phyloP scores from a whole-genome alignment of 495 filamentous ascomycete genomes.

The Penicillium roqueforti region DNA sequence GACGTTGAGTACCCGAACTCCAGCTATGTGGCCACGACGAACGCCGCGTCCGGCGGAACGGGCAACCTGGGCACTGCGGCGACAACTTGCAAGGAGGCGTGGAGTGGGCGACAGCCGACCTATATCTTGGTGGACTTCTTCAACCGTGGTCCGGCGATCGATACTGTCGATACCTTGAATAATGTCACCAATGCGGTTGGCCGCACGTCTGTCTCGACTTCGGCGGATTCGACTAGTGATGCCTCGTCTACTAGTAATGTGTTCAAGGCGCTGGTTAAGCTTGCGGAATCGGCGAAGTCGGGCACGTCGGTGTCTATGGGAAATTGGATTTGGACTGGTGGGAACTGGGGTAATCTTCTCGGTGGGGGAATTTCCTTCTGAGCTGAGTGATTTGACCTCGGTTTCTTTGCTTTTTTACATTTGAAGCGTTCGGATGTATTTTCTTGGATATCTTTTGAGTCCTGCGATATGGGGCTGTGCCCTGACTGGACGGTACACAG shows the following conservation, averaged over 20 bases:
- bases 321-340: constrained; percentile 47
- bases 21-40: constrained; percentile 55
- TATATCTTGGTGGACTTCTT: constrained; percentile 77
- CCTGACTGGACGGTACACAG: constrained; percentile 16
- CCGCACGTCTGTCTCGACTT: constrained; percentile 31
- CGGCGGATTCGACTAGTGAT: constrained; percentile 24
- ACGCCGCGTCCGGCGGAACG: constrained; percentile 45
- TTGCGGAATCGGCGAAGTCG: constrained; percentile 34
- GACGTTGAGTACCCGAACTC: constrained; percentile 59
- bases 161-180: constrained; percentile 61
- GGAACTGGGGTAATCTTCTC: constrained; percentile 42
- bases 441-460: constrained; percentile 6
- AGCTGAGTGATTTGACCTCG: constrained; percentile 2
- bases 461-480: background rate
- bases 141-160: constrained; percentile 57
- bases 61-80: constrained; percentile 61
- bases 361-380: constrained; percentile 40
- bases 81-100: constrained; percentile 50
- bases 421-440: constrained; percentile 20
- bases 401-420: background rate
- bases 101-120: constrained; percentile 50
- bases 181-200: constrained; percentile 49
- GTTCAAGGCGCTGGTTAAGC: constrained; percentile 37
- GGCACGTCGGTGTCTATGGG: constrained; percentile 39
- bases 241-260: constrained; percentile 36